Base-by-base conservation (phyloP, 768 basidiomycete genomes). In the Termitomyces sp. region DNA sequence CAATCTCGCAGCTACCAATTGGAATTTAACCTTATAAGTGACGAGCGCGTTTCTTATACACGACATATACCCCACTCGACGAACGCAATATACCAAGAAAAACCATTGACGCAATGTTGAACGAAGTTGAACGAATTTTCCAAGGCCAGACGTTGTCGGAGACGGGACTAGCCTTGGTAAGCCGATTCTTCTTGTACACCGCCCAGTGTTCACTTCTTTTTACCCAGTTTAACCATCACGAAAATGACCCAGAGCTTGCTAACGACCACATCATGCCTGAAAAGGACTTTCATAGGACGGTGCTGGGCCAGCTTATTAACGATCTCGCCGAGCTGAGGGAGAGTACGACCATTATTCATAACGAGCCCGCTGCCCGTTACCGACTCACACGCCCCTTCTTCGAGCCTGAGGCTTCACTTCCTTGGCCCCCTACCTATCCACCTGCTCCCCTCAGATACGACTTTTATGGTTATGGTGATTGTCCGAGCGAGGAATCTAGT, bases 271-370 rank as follows among this genome's bases (percentile, higher is more conserved):
- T 2, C 4, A 34, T 9, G 22, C 24, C 8, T 37, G 9, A 10
- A 15, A 22, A 37, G 8, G 24, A 16, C 9, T 18, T 4, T 12
- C 9, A 18, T 15, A 5, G 12, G 2, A n/a, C 2, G 18, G 9
- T 12, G 37, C 1, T 15, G 31, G 18, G 33, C n/a, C 45, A 42
- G 10, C 42, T 57, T 26, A 34, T 44, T 53, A 15, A 45, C 7
- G 52, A 52, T 15, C 45, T 60, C 5, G 50, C 56, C n/a, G 48
- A 54, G 15, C 47, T 57, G 28, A 51, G 60, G 34, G 42, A 57
- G 15, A 28, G 41, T 15, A 54, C 60, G 15, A 54, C 26, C 20
- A 33, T 44, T n/a, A 16, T 44, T 42, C 18, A 26, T 9, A 18
- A 33, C 12, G 2, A 44, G 22, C 4, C 33, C 12, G 26, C n/a